phyloP scores from a whole-genome alignment of 2,329 filamentous ascomycete genomes.

The Epichloe brachyelytri region DNA sequence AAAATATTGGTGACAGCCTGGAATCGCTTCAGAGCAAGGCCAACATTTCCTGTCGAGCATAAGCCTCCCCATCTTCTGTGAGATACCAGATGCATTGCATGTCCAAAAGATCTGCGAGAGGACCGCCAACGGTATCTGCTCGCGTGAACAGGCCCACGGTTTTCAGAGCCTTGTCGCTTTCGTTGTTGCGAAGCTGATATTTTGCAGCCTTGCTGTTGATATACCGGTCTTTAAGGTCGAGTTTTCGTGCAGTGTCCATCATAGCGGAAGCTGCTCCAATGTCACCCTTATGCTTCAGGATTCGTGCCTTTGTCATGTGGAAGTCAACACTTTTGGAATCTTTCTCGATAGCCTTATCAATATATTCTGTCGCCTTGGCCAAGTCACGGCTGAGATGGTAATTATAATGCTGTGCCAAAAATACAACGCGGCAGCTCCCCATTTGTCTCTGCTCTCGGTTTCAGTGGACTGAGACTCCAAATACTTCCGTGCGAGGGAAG shows the following conservation, averaged over 20 bases:
- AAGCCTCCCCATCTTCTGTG: constrained; percentile 87
- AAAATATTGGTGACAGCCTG: constrained; percentile 85
- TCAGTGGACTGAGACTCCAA: constrained; percentile 45
- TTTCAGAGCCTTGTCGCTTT: constrained; percentile 73
- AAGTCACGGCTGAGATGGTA: constrained; percentile 80
- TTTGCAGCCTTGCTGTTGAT: constrained; percentile 98
- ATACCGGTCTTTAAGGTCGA: constrained; percentile 86
- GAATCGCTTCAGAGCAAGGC: constrained; percentile 83
- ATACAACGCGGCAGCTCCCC: constrained; percentile 70
- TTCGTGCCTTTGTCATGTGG: constrained; percentile 87
- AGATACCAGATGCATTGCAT: constrained; percentile 99
- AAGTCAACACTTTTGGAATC: constrained; percentile 78
- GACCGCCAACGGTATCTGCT: constrained; percentile 76
- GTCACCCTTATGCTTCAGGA: constrained; percentile 84
- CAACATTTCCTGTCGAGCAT: constrained; percentile 68
- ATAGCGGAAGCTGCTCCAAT: constrained; percentile 64
- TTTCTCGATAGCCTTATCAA: constrained; percentile 71
- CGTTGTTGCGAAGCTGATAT: constrained; percentile 85
- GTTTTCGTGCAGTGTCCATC: constrained; percentile 75
- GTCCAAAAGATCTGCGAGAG: constrained; percentile 80
- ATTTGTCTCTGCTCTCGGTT: constrained; percentile 36
- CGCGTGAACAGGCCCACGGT: constrained; percentile 92
- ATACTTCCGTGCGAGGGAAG: constrained; percentile 67
- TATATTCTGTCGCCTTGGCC: constrained; percentile 64
- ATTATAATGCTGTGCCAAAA: constrained; percentile 97